Conservation (phyloP, 495 filamentous ascomycete species). For the Melanomma pulvis-pyrius region DNA sequence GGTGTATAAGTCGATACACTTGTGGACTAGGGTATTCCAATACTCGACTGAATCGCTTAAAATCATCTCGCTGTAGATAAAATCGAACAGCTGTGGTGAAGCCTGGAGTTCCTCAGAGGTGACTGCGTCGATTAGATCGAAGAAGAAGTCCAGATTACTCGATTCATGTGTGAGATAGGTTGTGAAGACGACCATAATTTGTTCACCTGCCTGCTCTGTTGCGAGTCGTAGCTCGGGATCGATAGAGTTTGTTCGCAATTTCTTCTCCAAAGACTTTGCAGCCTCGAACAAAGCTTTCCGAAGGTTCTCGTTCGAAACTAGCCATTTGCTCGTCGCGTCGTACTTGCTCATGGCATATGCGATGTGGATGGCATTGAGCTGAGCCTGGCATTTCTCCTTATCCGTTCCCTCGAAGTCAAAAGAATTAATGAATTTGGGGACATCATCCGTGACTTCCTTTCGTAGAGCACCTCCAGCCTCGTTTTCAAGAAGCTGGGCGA, state of each 20-base stretch:
- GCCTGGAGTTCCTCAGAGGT: constrained; percentile 80
- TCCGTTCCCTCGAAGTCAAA: constrained; percentile 65
- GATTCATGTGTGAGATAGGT: constrained; percentile 72
- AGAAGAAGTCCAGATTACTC: constrained; percentile 85
- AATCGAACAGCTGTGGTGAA: constrained; percentile 72
- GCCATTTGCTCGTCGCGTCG: constrained; percentile 65
- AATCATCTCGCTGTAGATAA: constrained; percentile 85
- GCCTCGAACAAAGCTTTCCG: constrained; percentile 66
- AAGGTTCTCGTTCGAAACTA: constrained; percentile 74
- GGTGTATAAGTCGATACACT: constrained; percentile 86
- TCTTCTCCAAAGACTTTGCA: constrained; percentile 74
- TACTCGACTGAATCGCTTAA: constrained; percentile 84
- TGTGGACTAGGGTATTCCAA: constrained; percentile 79
- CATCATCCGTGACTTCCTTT: constrained; percentile 70
- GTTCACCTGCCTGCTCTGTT: constrained; percentile 84
- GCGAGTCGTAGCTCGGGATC: constrained; percentile 75
- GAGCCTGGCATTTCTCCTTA: constrained; percentile 66
- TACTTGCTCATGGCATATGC: constrained; percentile 72
- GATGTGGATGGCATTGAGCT: constrained; percentile 85
- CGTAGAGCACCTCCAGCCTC: constrained; percentile 74
- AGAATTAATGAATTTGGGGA: constrained; percentile 65
- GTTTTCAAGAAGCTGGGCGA: constrained; percentile 84
- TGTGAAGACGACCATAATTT: constrained; percentile 83
- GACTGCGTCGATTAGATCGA: constrained; percentile 80
- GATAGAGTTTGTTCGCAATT: constrained; percentile 68